Conservation (phyloP, 225 moss, liverwort and hornwort genomes). For the Lunularia cruciata region DNA sequence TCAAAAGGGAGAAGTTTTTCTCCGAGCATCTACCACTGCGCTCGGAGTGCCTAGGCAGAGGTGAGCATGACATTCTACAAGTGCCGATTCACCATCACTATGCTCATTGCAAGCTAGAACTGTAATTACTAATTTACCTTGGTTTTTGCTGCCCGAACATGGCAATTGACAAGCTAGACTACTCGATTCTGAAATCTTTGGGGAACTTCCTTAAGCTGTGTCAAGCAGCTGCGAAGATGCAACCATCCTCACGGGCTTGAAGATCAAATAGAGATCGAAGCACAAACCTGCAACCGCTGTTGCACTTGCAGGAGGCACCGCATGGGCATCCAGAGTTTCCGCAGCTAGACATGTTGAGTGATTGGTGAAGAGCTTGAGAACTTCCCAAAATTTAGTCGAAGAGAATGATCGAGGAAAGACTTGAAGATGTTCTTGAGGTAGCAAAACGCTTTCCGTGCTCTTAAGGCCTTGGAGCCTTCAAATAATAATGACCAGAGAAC, state of each 20-base stretch:
- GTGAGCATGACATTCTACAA: no score
- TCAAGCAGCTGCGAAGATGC: not conserved
- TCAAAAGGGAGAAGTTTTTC: no score
- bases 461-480: not conserved
- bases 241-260: not conserved
- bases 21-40: no score
- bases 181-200: no score
- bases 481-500: not conserved
- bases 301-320: slow-evolving; percentile 18
- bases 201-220: not conserved
- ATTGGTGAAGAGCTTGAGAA: not conserved
- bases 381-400: not conserved
- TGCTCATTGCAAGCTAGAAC: no score
- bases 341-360: slow-evolving; percentile 25
- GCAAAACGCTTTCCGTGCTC: not conserved
- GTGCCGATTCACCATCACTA: no score
- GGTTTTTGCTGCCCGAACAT: not conserved
- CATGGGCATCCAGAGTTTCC: slow-evolving; percentile 25
- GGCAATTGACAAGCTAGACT: no score
- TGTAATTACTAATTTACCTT: no score
- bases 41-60: no score
- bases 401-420: not conserved
- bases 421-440: not conserved
- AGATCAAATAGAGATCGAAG: not conserved
- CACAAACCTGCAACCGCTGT: slow-evolving; percentile 21